Evolutionary conservation across 257 asterid genomes (phyloP).

Genomic region (Solanum medicagineum): DNA sequence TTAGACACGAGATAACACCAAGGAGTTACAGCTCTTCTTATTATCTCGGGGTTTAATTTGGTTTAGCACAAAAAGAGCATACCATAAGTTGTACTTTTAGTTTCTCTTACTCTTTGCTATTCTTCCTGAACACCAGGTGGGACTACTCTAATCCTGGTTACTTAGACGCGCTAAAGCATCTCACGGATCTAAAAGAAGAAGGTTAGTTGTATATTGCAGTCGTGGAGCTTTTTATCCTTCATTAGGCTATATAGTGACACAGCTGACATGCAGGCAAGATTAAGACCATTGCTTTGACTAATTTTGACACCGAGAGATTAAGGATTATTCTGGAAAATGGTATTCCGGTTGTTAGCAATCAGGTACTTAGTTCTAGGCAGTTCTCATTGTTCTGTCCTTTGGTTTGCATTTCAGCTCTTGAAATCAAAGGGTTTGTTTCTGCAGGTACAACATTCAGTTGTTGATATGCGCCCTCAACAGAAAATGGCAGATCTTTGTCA

Average conservation of each 20-base stretch:
- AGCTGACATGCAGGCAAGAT: slow-evolving; percentile 65
- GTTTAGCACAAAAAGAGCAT: not conserved
- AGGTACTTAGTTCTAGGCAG: slow-evolving; percentile 20
- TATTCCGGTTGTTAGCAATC: slow-evolving; percentile 93
- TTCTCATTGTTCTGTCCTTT: not conserved
- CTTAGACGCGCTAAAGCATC: slow-evolving; percentile 95
- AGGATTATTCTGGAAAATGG: slow-evolving; percentile 76
- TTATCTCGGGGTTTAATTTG: not conserved
- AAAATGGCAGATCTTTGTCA: slow-evolving; percentile 92
- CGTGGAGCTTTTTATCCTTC: not conserved
- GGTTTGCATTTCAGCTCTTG: not conserved
- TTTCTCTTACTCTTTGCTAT: not conserved
- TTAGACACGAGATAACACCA: not conserved
- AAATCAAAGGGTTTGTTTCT: slow-evolving; percentile 7
- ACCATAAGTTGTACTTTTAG: not conserved
- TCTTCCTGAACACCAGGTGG: slow-evolving; percentile 63
- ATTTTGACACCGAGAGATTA: slow-evolving; percentile 87
- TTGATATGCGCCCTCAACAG: slow-evolving; percentile 99
- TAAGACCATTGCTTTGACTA: slow-evolving; percentile 92
- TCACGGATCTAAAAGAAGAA: slow-evolving; percentile 87
- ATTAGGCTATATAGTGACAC: slow-evolving; percentile 21
- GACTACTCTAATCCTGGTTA: slow-evolving; percentile 85
- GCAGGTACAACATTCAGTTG: slow-evolving; percentile 95
- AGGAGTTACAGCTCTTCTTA: not conserved
- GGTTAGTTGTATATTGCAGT: slow-evolving; percentile 33